Base-by-base conservation (phyloP, 768 basidiomycete species). In the Trametes punicea region DNA sequence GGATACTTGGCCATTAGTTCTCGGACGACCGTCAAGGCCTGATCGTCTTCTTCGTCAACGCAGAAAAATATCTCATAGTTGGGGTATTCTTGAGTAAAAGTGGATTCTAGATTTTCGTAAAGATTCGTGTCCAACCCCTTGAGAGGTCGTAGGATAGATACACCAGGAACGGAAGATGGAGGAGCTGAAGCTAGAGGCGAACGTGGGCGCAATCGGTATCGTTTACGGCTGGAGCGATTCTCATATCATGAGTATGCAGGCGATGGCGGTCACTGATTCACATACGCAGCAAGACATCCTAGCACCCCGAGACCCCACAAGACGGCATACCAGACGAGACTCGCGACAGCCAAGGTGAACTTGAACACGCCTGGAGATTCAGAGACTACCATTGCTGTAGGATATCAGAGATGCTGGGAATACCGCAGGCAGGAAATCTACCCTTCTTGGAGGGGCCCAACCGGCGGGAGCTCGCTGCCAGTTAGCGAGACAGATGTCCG, bases 81-180 rank as follows among this genome's bases (percentile, higher is more conserved):
- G 0, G 90, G 85, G 69, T 98, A 98, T 61, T 95, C 88, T 66
- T 97, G 93, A 29, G 74, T 77, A 72, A 98, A 96, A 0, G 91
- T 90, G 4, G 93, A 92, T 71, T 97, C 93, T 46, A 99, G 75
- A 70, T 98, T 98, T 74, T 97, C 94, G 71, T 89, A 98, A 18
- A 99, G 80, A 69, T 98, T 98, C 55, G 88, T 82, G 71, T 99
- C 97, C 21, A 99, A 77, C 13, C 97, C 97, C 69, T 95, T 95
- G 47, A 99, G 77, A 6, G 97, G 97, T 42, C 97, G 84, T 46
- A 98, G 78, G 63, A 98, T 93, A 2, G 94, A 92, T 27, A 98
- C 96, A 18, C 94, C 96, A 10, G 94, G 93, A 3, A 82, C 81
- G 16, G 75, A 67, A 16, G 69, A 64, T 6, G 74, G 59, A 9